Conservation (phyloP, 2,329 filamentous ascomycete genomes). For the Teratosphaeriaceae sp. region DNA sequence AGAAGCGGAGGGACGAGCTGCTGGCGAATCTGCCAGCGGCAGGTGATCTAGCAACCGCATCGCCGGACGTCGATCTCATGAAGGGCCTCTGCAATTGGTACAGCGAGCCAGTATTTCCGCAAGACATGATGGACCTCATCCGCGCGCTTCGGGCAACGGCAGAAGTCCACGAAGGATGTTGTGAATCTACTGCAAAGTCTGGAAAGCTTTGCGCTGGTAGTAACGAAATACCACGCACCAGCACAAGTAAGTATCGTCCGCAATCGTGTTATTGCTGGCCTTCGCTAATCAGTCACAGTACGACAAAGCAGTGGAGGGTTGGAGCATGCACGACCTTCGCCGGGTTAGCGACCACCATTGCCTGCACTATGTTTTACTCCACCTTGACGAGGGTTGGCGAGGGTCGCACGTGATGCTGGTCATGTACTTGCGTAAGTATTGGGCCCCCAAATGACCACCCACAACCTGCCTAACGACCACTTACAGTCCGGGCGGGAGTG, state of each 20-base stretch:
- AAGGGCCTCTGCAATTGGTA: neutral
- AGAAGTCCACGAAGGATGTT: conserved; percentile 1
- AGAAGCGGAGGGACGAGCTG: neutral
- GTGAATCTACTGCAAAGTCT: conserved; percentile 3
- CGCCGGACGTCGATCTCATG: neutral
- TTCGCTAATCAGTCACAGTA: conserved; percentile 2
- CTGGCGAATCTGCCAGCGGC: neutral
- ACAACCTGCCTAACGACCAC: neutral
- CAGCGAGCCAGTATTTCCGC: neutral
- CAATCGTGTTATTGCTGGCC: neutral
- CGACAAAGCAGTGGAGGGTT: conserved; percentile 1
- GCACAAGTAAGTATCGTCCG: neutral
- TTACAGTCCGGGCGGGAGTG: neutral
- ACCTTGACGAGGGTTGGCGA: neutral
- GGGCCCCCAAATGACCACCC: too few relatives aligned
- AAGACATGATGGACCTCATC: conserved; percentile 2
- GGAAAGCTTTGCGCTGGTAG: conserved; percentile 4
- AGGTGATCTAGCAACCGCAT: neutral
- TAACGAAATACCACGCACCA: neutral
- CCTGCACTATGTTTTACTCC: neutral
- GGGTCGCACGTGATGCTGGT: too few relatives aligned
- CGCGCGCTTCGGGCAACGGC: conserved; percentile 2
- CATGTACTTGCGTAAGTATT: neutral
- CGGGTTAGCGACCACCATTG: conserved; percentile 1
- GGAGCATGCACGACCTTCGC: conserved; percentile 2